Conservation (phyloP, 305 asterid species). For the Rubia occidens region DNA sequence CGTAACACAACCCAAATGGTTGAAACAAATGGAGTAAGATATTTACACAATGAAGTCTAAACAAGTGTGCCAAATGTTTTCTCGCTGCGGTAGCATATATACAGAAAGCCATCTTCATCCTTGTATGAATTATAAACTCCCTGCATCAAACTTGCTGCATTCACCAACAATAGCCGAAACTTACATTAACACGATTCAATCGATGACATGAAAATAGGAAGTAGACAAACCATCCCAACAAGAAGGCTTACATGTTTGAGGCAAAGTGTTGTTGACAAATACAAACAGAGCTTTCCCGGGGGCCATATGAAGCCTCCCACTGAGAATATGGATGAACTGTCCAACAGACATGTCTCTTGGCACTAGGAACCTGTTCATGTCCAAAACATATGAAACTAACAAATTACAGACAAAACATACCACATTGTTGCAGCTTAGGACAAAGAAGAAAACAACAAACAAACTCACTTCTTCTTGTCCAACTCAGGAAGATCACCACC, state of each 20-base stretch:
- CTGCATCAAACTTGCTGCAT: constrained; percentile 72
- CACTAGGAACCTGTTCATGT: constrained; percentile 60
- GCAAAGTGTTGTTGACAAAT: constrained; percentile 72
- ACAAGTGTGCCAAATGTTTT: constrained; percentile 56
- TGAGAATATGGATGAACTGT: constrained; percentile 70
- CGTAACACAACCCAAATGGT: neutral
- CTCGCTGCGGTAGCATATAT: constrained; percentile 96
- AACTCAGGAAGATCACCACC: constrained; percentile 85
- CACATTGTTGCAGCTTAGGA: neutral
- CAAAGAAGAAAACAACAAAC: neutral
- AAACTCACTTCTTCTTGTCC: constrained; percentile 83
- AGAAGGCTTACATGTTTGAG: constrained; percentile 62
- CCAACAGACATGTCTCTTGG: constrained; percentile 95
- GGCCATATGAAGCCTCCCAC: constrained; percentile 71
- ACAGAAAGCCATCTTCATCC: constrained; percentile 83
- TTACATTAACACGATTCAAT: neutral
- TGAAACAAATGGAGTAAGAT: neutral
- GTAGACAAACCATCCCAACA: constrained; percentile 11
- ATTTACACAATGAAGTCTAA: neutral
- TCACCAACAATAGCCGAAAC: neutral
- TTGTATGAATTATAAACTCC: constrained; percentile 51
- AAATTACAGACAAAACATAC: neutral
- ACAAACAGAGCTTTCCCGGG: constrained; percentile 89
- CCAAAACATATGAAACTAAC: too few species aligned
- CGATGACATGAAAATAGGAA: neutral